A percentile compares a stretch with the other conserved stretches of the same genome.
Evolutionary conservation across 441 rosid species (phyloP).

Genomic region (Arabidopsis lyrata): DNA sequence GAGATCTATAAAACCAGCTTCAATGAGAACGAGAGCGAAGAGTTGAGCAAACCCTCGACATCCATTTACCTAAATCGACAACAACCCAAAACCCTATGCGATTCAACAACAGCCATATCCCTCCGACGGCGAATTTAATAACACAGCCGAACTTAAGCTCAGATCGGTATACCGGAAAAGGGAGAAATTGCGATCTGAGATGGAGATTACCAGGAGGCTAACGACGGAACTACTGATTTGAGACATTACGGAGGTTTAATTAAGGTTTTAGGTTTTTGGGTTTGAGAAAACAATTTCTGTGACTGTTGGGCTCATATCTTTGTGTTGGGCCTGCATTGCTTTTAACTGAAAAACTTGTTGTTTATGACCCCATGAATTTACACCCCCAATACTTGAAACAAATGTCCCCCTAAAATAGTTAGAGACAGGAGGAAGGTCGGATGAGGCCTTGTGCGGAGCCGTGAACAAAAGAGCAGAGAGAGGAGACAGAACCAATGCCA

Average conservation of each 20-base stretch:
- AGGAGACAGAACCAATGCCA: constrained; percentile 36
- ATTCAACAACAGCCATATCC: constrained; percentile 9
- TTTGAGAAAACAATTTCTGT: constrained; percentile 1
- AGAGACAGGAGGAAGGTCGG: constrained; percentile 36
- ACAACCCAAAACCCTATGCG: constrained; percentile 32
- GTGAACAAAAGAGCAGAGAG: constrained; percentile 33
- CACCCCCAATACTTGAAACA: neutral
- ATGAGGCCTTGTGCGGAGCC: constrained; percentile 31
- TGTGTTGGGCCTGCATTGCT: constrained; percentile 29
- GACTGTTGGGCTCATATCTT: constrained; percentile 14
- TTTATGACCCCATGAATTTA: constrained; percentile 14
- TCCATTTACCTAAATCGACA: constrained; percentile 33
- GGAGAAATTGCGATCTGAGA: constrained; percentile 39
- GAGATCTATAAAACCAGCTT: neutral
- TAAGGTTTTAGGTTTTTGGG: constrained; percentile 41
- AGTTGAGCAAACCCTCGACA: constrained; percentile 20
- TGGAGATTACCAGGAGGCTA: constrained; percentile 33
- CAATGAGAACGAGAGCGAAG: neutral
- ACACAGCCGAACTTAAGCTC: neutral
- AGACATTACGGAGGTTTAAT: constrained; percentile 41
- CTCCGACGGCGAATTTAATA: neutral
- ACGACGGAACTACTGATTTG: constrained; percentile 19
- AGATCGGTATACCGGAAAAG: constrained; percentile 29
- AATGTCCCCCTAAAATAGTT: neutral
- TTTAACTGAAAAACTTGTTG: neutral